Evolutionary conservation across 2,329 filamentous ascomycete species (phyloP).

Genomic region (Aspergillus sp.): DNA sequence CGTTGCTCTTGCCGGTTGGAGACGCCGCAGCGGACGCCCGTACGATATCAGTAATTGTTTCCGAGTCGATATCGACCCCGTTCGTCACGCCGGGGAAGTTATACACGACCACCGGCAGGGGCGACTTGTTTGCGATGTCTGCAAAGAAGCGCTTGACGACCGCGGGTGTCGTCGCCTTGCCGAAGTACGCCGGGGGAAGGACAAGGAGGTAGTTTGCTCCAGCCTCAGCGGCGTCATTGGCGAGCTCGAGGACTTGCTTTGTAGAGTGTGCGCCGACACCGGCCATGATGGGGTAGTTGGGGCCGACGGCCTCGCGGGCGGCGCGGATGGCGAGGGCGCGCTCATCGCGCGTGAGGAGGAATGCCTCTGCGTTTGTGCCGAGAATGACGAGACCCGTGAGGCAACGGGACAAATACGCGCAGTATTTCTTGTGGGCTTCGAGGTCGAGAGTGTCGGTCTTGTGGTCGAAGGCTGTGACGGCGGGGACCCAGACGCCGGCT

Average conservation of each 20-base stretch:
- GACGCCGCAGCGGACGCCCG: constrained; percentile 35
- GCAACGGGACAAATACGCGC: constrained; percentile 50
- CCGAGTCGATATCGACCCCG: constrained; percentile 67
- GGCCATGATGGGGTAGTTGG: constrained; percentile 60
- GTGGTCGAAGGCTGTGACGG: constrained; percentile 56
- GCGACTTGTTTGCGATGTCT: constrained; percentile 53
- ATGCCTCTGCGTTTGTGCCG: constrained; percentile 58
- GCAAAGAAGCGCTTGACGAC: constrained; percentile 62
- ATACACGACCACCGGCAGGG: constrained; percentile 63
- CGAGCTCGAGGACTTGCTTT: constrained; percentile 61
- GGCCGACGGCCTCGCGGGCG: constrained; percentile 56
- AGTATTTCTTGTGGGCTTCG: constrained; percentile 52
- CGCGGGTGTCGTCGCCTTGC: constrained; percentile 59
- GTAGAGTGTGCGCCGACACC: constrained; percentile 67
- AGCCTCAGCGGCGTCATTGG: constrained; percentile 58
- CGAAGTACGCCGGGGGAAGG: constrained; percentile 65
- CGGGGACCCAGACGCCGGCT: constrained; percentile 52
- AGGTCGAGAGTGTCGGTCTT: constrained; percentile 51
- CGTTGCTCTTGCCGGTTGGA: constrained; percentile 47
- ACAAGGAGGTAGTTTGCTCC: constrained; percentile 64
- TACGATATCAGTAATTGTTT: constrained; percentile 57
- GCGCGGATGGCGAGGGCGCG: constrained; percentile 55
- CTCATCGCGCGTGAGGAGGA: constrained; percentile 60
- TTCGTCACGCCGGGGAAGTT: constrained; percentile 70
- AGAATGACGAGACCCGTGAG: constrained; percentile 56